Conservation (phyloP, 129 eudicot species). For the Flaveria robusta region DNA sequence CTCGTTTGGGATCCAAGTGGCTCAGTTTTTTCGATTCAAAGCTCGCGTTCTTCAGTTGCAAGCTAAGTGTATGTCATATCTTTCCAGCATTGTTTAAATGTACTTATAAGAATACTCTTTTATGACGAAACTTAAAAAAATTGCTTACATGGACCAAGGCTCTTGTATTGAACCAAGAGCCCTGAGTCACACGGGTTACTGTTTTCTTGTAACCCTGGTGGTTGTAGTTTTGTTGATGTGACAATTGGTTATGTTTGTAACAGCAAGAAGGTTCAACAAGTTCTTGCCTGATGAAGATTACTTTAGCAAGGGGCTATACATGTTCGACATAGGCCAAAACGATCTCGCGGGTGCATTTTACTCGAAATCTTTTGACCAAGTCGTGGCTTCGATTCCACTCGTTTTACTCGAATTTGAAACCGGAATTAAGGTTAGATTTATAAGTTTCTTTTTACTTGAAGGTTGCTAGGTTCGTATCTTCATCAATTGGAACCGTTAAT, state of each 20-base stretch:
- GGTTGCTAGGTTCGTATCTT: not conserved
- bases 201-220: not conserved
- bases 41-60: constrained; percentile 56
- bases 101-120: not conserved
- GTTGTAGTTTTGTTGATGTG: not conserved
- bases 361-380: constrained; percentile 75
- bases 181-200: not conserved
- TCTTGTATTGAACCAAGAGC: not conserved
- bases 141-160: too few species aligned
- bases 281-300: constrained; percentile 68
- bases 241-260: constrained; percentile 12
- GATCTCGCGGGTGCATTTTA: constrained; percentile 82
- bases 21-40: constrained; percentile 83
- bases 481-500: not conserved
- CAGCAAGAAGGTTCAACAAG: constrained; percentile 66
- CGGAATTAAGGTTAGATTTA: constrained; percentile 63
- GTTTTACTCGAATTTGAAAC: constrained; percentile 69
- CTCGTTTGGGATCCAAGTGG: constrained; percentile 82
- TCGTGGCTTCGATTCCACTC: constrained; percentile 79
- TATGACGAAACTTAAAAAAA: not conserved
- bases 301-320: constrained; percentile 75
- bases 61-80: constrained; percentile 43
- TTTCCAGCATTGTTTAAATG: not conserved
- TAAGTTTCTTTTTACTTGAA: not conserved
- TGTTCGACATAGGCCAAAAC: constrained; percentile 93